phyloP scores from a whole-genome alignment of 2,329 filamentous ascomycete species.

The Xylaria arbuscula region DNA sequence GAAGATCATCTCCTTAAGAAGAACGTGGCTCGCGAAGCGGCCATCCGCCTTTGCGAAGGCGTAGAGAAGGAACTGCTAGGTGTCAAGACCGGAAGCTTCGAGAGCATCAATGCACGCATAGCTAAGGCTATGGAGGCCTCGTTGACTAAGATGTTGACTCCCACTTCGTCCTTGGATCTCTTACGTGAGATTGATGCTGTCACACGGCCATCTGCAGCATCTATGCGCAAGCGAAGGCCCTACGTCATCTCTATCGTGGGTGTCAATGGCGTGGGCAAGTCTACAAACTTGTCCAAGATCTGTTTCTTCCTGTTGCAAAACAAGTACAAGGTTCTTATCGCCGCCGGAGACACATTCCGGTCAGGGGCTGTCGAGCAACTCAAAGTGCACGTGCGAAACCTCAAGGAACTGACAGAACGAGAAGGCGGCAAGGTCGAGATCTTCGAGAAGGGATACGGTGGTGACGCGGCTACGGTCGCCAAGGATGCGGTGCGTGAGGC shows the following conservation, averaged over 20 bases:
- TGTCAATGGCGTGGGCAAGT: constrained; percentile 98
- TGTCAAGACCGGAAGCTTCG: constrained; percentile 91
- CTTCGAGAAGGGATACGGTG: constrained; percentile 97
- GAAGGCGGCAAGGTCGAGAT: constrained; percentile 89
- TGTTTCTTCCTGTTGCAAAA: constrained; percentile 98
- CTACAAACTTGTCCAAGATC: constrained; percentile 96
- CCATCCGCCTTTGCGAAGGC: constrained; percentile 87
- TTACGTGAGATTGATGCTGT: constrained; percentile 91
- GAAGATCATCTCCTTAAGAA: constrained; percentile 94
- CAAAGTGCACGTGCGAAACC: constrained; percentile 91
- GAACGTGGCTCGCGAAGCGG: constrained; percentile 95
- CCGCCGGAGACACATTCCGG: constrained; percentile 95
- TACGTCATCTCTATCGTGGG: constrained; percentile 99
- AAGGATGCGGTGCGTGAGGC: constrained; percentile 91
- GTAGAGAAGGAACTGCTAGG: constrained; percentile 91
- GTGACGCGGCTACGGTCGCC: constrained; percentile 94
- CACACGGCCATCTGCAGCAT: constrained; percentile 72
- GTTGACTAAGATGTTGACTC: constrained; percentile 93
- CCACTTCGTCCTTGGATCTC: constrained; percentile 92
- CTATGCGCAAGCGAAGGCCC: constrained; percentile 74
- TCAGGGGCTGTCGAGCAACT: constrained; percentile 97
- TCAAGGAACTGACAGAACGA: constrained; percentile 86
- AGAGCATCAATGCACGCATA: constrained; percentile 86
- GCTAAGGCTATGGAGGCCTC: constrained; percentile 91
- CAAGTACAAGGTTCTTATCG: constrained; percentile 93